Conservation (phyloP, 768 basidiomycete genomes). For the Phanerochaete carnosa region DNA sequence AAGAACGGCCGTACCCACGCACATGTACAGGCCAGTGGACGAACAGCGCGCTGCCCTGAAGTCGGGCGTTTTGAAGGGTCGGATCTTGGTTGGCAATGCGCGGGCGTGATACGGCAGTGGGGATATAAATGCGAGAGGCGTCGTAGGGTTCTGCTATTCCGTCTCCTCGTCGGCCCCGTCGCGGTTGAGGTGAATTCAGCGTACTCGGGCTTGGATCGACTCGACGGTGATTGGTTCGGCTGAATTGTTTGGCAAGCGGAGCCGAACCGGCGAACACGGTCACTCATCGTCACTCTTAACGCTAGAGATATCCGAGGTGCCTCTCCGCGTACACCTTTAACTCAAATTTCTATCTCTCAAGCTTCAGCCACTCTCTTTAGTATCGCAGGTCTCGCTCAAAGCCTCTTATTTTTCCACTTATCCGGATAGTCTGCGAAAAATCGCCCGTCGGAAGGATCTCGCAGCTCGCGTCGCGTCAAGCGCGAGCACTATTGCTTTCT, state of each 20-base stretch:
- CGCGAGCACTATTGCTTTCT: neutral
- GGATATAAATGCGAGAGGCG: neutral
- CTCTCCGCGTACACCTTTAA: neutral
- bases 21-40: neutral
- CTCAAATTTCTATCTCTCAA: neutral
- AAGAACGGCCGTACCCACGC: neutral
- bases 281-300: neutral
- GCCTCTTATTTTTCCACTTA: neutral
- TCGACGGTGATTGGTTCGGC: neutral
- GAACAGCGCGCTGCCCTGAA: neutral
- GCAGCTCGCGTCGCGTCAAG: neutral
- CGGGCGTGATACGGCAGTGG: neutral
- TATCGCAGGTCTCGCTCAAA: neutral
- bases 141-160: neutral
- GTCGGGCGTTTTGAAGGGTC: neutral
- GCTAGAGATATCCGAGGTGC: no score
- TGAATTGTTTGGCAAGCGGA: neutral
- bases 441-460: neutral
- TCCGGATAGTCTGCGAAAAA: neutral
- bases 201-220: neutral
- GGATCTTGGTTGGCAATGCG: neutral
- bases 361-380: neutral
- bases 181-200: neutral
- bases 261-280: neutral
- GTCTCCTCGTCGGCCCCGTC: neutral